Conservation (phyloP, 1,139 yeast species). For the Kodamaea sp. region DNA sequence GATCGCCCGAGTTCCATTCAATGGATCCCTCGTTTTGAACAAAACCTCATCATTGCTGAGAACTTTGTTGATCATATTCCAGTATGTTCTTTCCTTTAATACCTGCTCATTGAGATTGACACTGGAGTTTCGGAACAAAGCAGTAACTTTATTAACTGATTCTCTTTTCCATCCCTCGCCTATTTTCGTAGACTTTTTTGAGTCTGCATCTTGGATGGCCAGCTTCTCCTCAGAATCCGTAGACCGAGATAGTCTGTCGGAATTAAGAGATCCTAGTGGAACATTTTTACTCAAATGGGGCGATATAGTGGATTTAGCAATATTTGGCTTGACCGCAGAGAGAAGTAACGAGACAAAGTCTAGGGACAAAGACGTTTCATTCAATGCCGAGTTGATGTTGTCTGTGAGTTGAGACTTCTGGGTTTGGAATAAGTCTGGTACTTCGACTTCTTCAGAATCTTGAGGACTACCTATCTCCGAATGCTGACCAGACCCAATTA, state of each 20-base stretch:
- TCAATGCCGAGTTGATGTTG: slow-evolving; percentile 67
- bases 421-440: slow-evolving; percentile 52
- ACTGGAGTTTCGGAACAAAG: slow-evolving; percentile 53
- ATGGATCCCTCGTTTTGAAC: slow-evolving; percentile 64
- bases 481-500: neutral
- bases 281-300: slow-evolving; percentile 78
- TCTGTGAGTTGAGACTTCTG: slow-evolving; percentile 58
- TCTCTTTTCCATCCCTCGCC: slow-evolving; percentile 89
- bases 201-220: slow-evolving; percentile 19
- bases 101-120: slow-evolving; percentile 55
- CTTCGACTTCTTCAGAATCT: slow-evolving; percentile 13
- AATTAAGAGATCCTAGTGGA: slow-evolving; percentile 77
- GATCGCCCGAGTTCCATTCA: slow-evolving; percentile 47
- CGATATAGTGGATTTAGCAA: slow-evolving; percentile 86
- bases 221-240: neutral
- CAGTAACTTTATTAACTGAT: slow-evolving; percentile 59
- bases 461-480: slow-evolving; percentile 3
- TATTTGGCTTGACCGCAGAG: slow-evolving; percentile 80
- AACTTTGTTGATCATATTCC: slow-evolving; percentile 62
- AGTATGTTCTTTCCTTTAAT: slow-evolving; percentile 65
- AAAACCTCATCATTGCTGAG: slow-evolving; percentile 66
- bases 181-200: slow-evolving; percentile 34
- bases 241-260: slow-evolving; percentile 51
- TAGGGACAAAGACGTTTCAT: slow-evolving; percentile 83
- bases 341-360: slow-evolving; percentile 84